A percentile compares a stretch with the other conserved stretches of the same genome.
Conservation (phyloP, 2,329 filamentous ascomycete species). For the Fusarium xyrophilum region DNA sequence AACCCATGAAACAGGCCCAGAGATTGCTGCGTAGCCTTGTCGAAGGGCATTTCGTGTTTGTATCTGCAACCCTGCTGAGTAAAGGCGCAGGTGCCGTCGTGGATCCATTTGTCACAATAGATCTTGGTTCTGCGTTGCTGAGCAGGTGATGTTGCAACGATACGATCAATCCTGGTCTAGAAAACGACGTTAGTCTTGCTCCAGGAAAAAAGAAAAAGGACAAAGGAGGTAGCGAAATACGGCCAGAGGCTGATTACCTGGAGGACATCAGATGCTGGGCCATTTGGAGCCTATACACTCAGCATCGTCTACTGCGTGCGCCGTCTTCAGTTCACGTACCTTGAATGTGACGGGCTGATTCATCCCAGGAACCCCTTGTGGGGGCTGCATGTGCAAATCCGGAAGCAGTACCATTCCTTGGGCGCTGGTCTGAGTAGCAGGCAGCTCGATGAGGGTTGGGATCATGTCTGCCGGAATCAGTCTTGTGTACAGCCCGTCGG, state of each 20-base stretch:
- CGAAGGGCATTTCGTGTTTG: slow-evolving; percentile 87
- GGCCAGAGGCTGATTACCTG: slow-evolving; percentile 42
- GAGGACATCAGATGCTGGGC: slow-evolving; percentile 42
- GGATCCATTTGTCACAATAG: slow-evolving; percentile 91
- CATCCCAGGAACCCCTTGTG: slow-evolving; percentile 50
- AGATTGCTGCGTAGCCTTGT: slow-evolving; percentile 68
- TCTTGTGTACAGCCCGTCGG: slow-evolving; percentile 27
- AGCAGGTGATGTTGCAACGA: slow-evolving; percentile 46
- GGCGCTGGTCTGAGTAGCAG: slow-evolving; percentile 48
- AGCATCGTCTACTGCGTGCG: slow-evolving; percentile 34
- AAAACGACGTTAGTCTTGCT: slow-evolving; percentile 1
- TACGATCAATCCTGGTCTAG: slow-evolving; percentile 47
- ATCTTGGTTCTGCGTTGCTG: slow-evolving; percentile 64
- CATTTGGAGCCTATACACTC: slow-evolving; percentile 39
- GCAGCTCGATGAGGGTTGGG: slow-evolving; percentile 50
- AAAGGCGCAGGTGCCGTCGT: slow-evolving; percentile 84
- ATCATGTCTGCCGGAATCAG: slow-evolving; percentile 33
- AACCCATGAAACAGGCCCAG: slow-evolving; percentile 74
- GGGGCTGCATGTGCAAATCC: slow-evolving; percentile 47
- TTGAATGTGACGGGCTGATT: slow-evolving; percentile 47
- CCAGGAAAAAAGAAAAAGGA: not conserved
- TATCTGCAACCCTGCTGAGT: slow-evolving; percentile 85
- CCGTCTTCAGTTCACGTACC: slow-evolving; percentile 46
- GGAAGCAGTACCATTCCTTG: slow-evolving; percentile 58
- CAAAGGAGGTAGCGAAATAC: not conserved